phyloP scores from a whole-genome alignment of 306 rosid genomes.

The Corylus americana region DNA sequence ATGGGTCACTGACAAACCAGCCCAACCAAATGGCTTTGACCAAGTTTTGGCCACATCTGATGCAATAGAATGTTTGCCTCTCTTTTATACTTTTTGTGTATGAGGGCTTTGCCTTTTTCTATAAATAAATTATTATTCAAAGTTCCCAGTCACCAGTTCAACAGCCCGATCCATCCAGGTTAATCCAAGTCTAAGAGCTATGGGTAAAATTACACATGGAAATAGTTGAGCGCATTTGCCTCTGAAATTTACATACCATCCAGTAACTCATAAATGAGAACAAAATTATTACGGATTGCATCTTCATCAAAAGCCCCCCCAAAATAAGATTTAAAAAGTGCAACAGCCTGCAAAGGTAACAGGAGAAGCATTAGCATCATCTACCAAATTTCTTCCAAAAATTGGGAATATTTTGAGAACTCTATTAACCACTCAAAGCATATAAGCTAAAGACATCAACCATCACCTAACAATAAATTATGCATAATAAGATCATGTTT shows the following conservation, averaged over 20 bases:
- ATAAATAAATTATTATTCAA: too few relatives aligned
- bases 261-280: slow-evolving; percentile 91
- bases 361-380: slow-evolving; percentile 23
- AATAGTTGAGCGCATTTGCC: slow-evolving; percentile 11
- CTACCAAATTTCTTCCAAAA: slow-evolving; percentile 1
- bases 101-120: too few relatives aligned
- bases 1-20: neutral
- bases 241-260: slow-evolving; percentile 60
- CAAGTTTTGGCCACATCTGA: neutral
- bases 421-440: neutral
- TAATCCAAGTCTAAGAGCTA: slow-evolving; percentile 9
- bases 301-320: slow-evolving; percentile 99
- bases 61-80: neutral
- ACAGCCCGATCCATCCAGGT: neutral
- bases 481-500: neutral
- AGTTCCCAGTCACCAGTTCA: neutral
- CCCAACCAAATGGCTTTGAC: neutral
- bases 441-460: neutral
- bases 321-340: slow-evolving; percentile 92
- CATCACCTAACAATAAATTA: neutral
- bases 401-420: neutral
- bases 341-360: slow-evolving; percentile 72
- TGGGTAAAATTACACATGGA: slow-evolving; percentile 8
- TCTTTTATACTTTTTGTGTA: too few relatives aligned
- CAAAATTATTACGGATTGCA: slow-evolving; percentile 98